phyloP scores from a whole-genome alignment of 805 yeast genomes.

The Komagataella kurtzmanii region DNA sequence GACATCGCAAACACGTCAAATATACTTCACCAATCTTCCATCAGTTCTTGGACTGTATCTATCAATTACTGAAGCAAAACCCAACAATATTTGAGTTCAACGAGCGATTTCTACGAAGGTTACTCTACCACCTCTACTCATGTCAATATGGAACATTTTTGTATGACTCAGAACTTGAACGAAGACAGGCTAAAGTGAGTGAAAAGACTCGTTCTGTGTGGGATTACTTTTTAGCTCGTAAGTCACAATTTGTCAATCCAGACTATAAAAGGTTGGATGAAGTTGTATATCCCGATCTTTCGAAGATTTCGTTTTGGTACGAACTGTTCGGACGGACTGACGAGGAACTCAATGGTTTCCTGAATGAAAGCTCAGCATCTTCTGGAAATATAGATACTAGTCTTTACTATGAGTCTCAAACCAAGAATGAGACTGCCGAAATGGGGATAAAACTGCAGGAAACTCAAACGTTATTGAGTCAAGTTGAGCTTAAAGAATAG shows the following conservation, averaged over 20 bases:
- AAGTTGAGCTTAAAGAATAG: background rate
- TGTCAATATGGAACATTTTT: slow-evolving; percentile 93
- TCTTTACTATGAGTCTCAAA: background rate
- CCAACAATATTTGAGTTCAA: slow-evolving; percentile 76
- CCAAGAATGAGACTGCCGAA: slow-evolving; percentile 1
- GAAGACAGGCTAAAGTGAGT: slow-evolving; percentile 25
- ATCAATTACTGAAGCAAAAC: slow-evolving; percentile 60
- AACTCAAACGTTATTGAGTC: background rate
- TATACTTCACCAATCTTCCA: slow-evolving; percentile 87
- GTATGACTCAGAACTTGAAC: slow-evolving; percentile 59
- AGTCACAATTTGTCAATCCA: slow-evolving; percentile 50
- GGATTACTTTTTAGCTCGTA: slow-evolving; percentile 82
- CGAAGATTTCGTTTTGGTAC: slow-evolving; percentile 76
- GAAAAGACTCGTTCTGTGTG: slow-evolving; percentile 66
- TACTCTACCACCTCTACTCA: slow-evolving; percentile 79
- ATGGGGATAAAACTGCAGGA: background rate
- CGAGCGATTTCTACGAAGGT: slow-evolving; percentile 72
- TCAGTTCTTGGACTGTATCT: slow-evolving; percentile 84
- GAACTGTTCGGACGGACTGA: slow-evolving; percentile 70
- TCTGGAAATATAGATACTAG: background rate
- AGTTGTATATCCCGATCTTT: slow-evolving; percentile 46
- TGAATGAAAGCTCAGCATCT: background rate
- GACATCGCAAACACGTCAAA: slow-evolving; percentile 34
- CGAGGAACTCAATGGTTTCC: slow-evolving; percentile 40
- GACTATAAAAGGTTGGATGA: slow-evolving; percentile 23